Evolutionary conservation across 169 alveolate species (phyloP), one percentile per base, ranked within the genome.

Genomic region (Plasmodium sp.): DNA sequence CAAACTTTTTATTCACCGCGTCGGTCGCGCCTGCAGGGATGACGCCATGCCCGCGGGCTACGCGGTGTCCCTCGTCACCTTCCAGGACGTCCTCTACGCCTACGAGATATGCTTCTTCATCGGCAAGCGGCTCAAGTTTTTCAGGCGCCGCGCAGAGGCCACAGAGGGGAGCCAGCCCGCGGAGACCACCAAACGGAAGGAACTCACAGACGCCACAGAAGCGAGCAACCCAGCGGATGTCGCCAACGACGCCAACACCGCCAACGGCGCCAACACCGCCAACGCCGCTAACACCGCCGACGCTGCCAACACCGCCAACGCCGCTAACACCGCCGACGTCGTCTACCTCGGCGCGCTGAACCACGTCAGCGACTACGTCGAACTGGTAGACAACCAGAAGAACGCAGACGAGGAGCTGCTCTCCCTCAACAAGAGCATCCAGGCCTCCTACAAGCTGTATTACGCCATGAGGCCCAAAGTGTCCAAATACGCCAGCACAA

Each of bases 1-100:
- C 5, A 99, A 99, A 94, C 98, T 98, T 71, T 99, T 98, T 91
- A 98, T 99, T 41, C 99, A 99, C 95, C 95, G 99, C 91, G 99
- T 99, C 5, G 99, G 99, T 41, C 97, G 99, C 93, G 99, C 99
- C 0, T 99, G 99, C 12, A 97, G 99, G 54, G 99, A 98, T n/a
- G 98, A 97, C 93, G 94, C 97, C n/a, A 98, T 98, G 39, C 97
- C 98, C 73, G 96, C 98, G 95, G 99, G 99, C 27, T 97, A 97
- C 45, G 99, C 97, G 93, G 96, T 98, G 14, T 98, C 99, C n/a
- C 91, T 97, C 54, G 96, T 98, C 10, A 93, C 97, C 39, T 96
- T 96, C 95, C 99, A 97, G 3, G 97, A 98, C 14, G 98, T 98
- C 95, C 97, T 92, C 0, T 90, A 90, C 72, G 94, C 94, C 1